A percentile compares a stretch with the other conserved stretches of the same genome.
phyloP scores from a whole-genome alignment of 1,139 yeast species.

The Candida glucosophila region DNA sequence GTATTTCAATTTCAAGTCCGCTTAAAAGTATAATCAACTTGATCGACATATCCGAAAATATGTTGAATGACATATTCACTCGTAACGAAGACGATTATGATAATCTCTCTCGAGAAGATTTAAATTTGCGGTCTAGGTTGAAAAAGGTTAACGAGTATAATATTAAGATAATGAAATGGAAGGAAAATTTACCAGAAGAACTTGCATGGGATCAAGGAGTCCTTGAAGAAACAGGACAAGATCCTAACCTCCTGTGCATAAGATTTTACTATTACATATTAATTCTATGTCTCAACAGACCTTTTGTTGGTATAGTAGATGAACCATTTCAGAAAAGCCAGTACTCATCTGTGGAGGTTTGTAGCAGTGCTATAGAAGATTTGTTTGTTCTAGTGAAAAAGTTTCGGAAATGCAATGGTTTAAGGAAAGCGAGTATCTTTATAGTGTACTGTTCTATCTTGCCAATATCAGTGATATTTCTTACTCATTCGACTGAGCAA shows the following conservation, averaged over 20 bases:
- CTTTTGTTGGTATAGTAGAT: constrained; percentile 36
- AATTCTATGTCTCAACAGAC: constrained; percentile 48
- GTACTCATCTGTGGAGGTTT: constrained; percentile 25
- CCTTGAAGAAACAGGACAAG: constrained; percentile 37
- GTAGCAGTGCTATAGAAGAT: constrained; percentile 35
- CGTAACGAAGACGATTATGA: constrained; percentile 17
- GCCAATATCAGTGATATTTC: constrained; percentile 35
- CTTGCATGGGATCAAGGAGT: constrained; percentile 40
- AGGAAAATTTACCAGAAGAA: constrained; percentile 37
- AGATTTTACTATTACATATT: constrained; percentile 53
- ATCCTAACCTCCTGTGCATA: constrained; percentile 43
- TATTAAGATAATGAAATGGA: constrained; percentile 43
- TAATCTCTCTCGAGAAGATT: constrained; percentile 16
- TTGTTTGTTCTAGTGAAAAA: constrained; percentile 28
- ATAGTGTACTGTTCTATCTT: constrained; percentile 42
- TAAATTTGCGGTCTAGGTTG: constrained; percentile 28
- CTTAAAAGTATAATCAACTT: constrained; percentile 39
- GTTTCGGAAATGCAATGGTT: constrained; percentile 33
- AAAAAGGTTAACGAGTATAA: constrained; percentile 34
- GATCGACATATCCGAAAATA: constrained; percentile 44
- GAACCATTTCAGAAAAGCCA: constrained; percentile 5
- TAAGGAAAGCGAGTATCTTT: constrained; percentile 34
- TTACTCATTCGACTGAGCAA: constrained; percentile 24
- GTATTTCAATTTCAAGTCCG: constrained; percentile 35
- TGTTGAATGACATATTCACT: constrained; percentile 47